Evolutionary conservation across 75 land plant genomes (phyloP).

Genomic region (Cunninghamia lanceolata): DNA sequence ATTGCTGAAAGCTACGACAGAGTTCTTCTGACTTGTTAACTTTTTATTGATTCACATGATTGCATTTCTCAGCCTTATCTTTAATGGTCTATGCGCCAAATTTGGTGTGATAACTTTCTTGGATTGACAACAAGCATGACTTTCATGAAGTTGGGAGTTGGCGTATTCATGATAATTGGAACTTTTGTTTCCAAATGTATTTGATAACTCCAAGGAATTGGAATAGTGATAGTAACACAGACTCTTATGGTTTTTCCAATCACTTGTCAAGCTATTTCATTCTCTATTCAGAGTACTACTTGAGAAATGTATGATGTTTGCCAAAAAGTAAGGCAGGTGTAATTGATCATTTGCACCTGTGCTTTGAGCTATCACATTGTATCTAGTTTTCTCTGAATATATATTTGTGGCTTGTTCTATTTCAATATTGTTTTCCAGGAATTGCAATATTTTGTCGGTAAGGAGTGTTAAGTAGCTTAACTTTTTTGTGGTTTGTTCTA

Average conservation of each 20-base stretch:
- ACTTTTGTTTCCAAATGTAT: background rate
- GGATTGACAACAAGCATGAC: background rate
- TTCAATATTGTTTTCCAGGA: too few relatives aligned
- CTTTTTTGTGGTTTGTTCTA: too few relatives aligned
- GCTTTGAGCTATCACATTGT: background rate
- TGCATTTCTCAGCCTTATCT: background rate
- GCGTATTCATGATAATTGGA: background rate
- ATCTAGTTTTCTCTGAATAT: background rate
- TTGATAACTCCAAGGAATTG: background rate
- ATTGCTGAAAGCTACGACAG: background rate
- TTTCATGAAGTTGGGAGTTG: background rate
- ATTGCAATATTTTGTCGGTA: background rate
- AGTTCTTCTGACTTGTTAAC: too few relatives aligned
- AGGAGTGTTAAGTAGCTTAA: background rate
- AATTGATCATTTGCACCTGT: background rate
- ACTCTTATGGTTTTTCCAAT: background rate
- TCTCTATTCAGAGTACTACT: too few relatives aligned
- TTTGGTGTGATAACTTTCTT: background rate
- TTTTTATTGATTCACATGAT: too few relatives aligned
- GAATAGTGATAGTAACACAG: background rate
- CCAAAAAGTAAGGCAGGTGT: too few relatives aligned
- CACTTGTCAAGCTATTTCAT: background rate
- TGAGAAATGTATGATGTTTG: too few relatives aligned
- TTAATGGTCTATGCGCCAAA: background rate
- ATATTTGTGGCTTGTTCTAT: too few relatives aligned